phyloP scores from a whole-genome alignment of 495 filamentous ascomycete genomes.

The Daldinia decipiens region DNA sequence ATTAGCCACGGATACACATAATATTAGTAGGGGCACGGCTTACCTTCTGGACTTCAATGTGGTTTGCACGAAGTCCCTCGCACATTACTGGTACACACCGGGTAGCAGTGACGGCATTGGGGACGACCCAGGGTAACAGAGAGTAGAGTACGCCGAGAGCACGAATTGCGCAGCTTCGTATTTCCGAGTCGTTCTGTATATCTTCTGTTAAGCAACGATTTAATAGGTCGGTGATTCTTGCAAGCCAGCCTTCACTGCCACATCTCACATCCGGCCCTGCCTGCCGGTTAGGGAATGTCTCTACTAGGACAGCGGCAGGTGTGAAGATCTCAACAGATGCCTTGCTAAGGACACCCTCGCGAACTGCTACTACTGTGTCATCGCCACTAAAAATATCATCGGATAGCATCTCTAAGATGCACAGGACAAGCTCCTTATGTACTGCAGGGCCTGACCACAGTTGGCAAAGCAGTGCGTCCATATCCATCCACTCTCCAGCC shows the following conservation, averaged over 20 bases:
- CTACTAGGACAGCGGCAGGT: conserved; percentile 75
- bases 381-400: conserved; percentile 94
- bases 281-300: conserved; percentile 75
- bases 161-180: conserved; percentile 75
- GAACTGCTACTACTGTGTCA: conserved; percentile 82
- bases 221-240: conserved; percentile 78
- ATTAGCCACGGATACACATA: conserved; percentile 42
- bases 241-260: conserved; percentile 87
- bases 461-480: conserved; percentile 84
- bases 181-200: conserved; percentile 68
- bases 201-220: conserved; percentile 75
- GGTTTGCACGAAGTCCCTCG: conserved; percentile 74
- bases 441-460: conserved; percentile 79
- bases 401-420: conserved; percentile 88
- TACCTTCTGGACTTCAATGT: conserved; percentile 80
- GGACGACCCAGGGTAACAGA: conserved; percentile 83
- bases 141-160: conserved; percentile 79
- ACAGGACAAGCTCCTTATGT: conserved; percentile 82
- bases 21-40: conserved; percentile 33
- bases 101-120: conserved; percentile 77
- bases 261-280: conserved; percentile 69
- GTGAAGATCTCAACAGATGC: conserved; percentile 94
- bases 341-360: conserved; percentile 83
- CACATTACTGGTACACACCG: conserved; percentile 77
- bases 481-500: conserved; percentile 90